phyloP scores from a whole-genome alignment of 192 early-diverging fungal species.

The Linderina pennispora region DNA sequence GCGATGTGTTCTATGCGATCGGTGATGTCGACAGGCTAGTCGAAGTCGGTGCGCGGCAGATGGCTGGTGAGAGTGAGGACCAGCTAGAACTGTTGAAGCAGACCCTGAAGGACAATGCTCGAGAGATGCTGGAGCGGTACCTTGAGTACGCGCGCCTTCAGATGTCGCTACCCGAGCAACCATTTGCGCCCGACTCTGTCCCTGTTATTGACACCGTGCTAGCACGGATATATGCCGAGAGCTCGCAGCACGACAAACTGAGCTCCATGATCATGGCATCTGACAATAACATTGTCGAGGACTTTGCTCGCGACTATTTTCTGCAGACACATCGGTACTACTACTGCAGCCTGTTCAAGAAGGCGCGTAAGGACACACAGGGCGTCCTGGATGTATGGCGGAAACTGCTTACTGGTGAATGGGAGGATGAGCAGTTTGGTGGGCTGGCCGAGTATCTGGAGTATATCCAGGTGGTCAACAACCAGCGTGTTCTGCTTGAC shows the following conservation, averaged over 20 bases:
- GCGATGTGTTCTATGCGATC: constrained; percentile 18
- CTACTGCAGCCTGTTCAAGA: constrained; percentile 30
- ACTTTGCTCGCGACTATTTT: constrained; percentile 19
- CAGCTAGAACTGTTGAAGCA: constrained; percentile 5
- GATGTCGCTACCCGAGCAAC: constrained; percentile 2
- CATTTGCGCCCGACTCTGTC: constrained; percentile 20
- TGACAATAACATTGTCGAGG: constrained; percentile 9
- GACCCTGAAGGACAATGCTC: constrained; percentile 11
- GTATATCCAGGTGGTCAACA: constrained; percentile 3
- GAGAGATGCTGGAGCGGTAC: constrained; percentile 37
- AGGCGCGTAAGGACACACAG: constrained; percentile 11
- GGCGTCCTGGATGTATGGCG: constrained; percentile 29
- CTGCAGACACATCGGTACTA: constrained; percentile 16
- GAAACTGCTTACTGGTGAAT: constrained; percentile 15
- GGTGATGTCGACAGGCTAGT: constrained; percentile 10
- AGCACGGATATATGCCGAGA: constrained; percentile 23
- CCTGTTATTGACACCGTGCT: constrained; percentile 35
- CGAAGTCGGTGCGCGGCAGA: constrained; percentile 3
- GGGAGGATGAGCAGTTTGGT: constrained; percentile 18
- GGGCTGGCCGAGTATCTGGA: constrained; percentile 32
- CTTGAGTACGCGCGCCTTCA: constrained; percentile 14
- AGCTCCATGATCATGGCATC: constrained; percentile 4
- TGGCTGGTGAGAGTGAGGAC: constrained; percentile 10
- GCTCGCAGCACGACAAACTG: constrained; percentile 10
- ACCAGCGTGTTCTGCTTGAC: constrained; percentile 7